phyloP scores from a whole-genome alignment of 2,329 filamentous ascomycete genomes.

The Exophiala calicioides region DNA sequence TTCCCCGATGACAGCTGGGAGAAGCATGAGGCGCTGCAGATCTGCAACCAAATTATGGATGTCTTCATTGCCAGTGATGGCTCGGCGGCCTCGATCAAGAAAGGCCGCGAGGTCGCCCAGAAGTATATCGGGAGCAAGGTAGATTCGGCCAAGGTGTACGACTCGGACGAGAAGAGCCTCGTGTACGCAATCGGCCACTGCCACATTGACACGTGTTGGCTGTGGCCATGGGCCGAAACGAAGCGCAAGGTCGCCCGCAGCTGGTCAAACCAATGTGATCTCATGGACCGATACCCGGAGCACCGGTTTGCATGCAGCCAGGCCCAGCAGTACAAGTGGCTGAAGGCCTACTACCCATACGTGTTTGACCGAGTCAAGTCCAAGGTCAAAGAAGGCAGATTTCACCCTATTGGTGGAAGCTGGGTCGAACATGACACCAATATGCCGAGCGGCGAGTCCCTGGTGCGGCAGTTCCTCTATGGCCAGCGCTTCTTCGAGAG shows the following conservation, averaged over 20 bases:
- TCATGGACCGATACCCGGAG: slow-evolving; percentile 94
- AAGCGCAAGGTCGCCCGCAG: slow-evolving; percentile 94
- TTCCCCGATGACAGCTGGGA: slow-evolving; percentile 88
- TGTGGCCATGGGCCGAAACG: slow-evolving; percentile 98
- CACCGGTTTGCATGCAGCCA: slow-evolving; percentile 90
- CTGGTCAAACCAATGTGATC: slow-evolving; percentile 93
- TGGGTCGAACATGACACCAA: slow-evolving; percentile 99
- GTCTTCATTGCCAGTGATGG: slow-evolving; percentile 77
- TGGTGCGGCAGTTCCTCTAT: slow-evolving; percentile 91
- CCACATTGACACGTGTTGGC: slow-evolving; percentile 97
- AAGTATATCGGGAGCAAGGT: slow-evolving; percentile 79
- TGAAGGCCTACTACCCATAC: slow-evolving; percentile 83
- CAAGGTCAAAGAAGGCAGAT: slow-evolving; percentile 86
- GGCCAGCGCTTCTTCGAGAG: slow-evolving; percentile 94
- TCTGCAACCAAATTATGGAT: slow-evolving; percentile 87
- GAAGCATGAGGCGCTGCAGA: slow-evolving; percentile 78
- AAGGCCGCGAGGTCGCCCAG: slow-evolving; percentile 78
- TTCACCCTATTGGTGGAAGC: slow-evolving; percentile 93
- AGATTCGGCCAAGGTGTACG: slow-evolving; percentile 81
- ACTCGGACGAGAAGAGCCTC: slow-evolving; percentile 69
- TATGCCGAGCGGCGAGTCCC: slow-evolving; percentile 89
- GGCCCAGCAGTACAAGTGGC: slow-evolving; percentile 97
- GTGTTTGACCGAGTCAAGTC: slow-evolving; percentile 87
- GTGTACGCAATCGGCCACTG: slow-evolving; percentile 93
- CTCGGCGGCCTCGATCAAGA: slow-evolving; percentile 70